Conservation (phyloP, 495 filamentous ascomycete species). For the Letharia lupina region DNA sequence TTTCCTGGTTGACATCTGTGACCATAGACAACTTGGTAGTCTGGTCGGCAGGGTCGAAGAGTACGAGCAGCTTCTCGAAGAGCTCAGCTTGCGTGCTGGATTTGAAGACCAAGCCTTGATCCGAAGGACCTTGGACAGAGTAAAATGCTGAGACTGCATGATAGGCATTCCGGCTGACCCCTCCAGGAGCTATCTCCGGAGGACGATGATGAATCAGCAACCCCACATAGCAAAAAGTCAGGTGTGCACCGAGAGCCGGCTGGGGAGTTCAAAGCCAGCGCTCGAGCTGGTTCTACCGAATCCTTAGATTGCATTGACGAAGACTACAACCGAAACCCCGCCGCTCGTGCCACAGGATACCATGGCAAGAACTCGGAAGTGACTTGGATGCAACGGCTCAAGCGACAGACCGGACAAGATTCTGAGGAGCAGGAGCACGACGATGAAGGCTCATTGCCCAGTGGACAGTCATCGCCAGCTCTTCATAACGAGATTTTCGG, state of each 20-base stretch:
- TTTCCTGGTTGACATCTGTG: conserved; percentile 18
- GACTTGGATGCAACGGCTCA: conserved; percentile 50
- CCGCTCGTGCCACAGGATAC: conserved; percentile 48
- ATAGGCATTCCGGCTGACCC: conserved; percentile 2
- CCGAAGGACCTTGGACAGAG: conserved; percentile 16
- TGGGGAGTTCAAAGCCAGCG: conserved; percentile 31
- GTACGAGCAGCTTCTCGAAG: conserved; percentile 41
- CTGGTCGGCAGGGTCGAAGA: conserved; percentile 42
- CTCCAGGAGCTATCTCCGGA: conserved; percentile 17
- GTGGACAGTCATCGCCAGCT: conserved; percentile 25
- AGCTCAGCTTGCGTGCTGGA: conserved; percentile 33
- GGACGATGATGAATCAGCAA: conserved; percentile 7
- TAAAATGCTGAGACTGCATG: conserved; percentile 3
- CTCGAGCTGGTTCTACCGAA: conserved; percentile 53
- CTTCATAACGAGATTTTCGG: neutral
- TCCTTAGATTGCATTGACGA: conserved; percentile 54
- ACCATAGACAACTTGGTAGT: conserved; percentile 34
- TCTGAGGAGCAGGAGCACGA: conserved; percentile 17
- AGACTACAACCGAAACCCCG: conserved; percentile 47
- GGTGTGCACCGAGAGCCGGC: conserved; percentile 24
- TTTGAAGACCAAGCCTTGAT: conserved; percentile 33
- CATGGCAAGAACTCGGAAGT: conserved; percentile 60
- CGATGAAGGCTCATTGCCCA: conserved; percentile 25
- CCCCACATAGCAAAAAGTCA: conserved; percentile 1
- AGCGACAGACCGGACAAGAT: conserved; percentile 32